Evolutionary conservation across 352 stramenopile species (phyloP).

Genomic region (Phytophthora brassicae): DNA sequence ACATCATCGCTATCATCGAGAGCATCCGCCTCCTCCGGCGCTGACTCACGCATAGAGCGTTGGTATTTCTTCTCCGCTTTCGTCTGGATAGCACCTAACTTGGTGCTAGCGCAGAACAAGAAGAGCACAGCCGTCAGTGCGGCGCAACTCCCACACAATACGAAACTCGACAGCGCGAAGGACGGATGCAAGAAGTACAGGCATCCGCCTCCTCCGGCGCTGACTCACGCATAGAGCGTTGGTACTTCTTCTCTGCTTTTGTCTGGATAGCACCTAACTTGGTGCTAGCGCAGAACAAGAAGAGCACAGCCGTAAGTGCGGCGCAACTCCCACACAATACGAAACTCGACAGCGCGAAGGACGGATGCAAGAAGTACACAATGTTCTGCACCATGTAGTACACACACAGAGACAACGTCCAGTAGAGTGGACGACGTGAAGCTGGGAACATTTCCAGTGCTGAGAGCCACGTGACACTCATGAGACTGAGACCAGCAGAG

Average conservation of each 20-base stretch:
- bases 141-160: conserved; percentile 46
- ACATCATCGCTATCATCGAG: no score
- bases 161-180: conserved; percentile 61
- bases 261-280: conserved; percentile 84
- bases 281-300: conserved; percentile 77
- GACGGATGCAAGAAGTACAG: conserved; percentile 65
- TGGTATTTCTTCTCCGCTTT: conserved; percentile 84
- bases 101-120: conserved; percentile 77
- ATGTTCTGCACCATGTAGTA: conserved; percentile 60
- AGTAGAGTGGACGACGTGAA: conserved; percentile 61
- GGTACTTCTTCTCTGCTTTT: conserved; percentile 81
- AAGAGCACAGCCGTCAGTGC: conserved; percentile 68
- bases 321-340: conserved; percentile 47
- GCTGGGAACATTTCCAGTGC: conserved; percentile 83
- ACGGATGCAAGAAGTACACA: conserved; percentile 61
- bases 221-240: conserved; percentile 49
- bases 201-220: no score
- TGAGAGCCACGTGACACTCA: conserved; percentile 74
- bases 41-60: conserved; percentile 40
- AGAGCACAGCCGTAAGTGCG: conserved; percentile 60
- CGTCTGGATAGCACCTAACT: conserved; percentile 80
- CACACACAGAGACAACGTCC: conserved; percentile 65
- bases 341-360: conserved; percentile 64
- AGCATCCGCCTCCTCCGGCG: no score
- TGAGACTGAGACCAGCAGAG: conserved; percentile 61